Conservation (phyloP, 2,329 filamentous ascomycete genomes). For the Phoma sp. region DNA sequence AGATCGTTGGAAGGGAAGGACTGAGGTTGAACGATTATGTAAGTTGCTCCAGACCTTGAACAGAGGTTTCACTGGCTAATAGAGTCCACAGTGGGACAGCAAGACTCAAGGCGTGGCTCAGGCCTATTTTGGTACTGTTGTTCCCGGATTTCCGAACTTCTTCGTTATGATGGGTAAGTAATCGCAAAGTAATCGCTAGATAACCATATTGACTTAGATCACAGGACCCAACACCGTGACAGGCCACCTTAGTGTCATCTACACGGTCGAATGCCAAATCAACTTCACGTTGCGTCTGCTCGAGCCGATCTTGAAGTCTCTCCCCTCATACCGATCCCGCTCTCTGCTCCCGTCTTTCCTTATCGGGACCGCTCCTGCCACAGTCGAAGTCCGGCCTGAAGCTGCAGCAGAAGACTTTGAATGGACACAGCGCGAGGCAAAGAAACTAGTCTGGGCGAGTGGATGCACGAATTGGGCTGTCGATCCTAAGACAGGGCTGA, state of each 20-base stretch:
- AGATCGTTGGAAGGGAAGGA: slow-evolving; percentile 54
- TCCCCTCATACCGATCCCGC: slow-evolving; percentile 34
- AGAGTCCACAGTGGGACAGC: slow-evolving; percentile 45
- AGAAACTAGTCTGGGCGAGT: slow-evolving; percentile 55
- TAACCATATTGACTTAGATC: no score
- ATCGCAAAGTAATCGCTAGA: no score
- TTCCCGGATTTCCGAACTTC: slow-evolving; percentile 44
- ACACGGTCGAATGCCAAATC: slow-evolving; percentile 59
- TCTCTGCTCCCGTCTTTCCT: slow-evolving; percentile 33
- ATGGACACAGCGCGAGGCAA: slow-evolving; percentile 52
- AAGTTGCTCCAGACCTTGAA: slow-evolving; percentile 5
- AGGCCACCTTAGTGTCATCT: slow-evolving; percentile 59
- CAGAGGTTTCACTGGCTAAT: background rate
- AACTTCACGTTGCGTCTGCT: slow-evolving; percentile 55
- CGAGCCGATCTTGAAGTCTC: slow-evolving; percentile 47
- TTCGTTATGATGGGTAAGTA: slow-evolving; percentile 28
- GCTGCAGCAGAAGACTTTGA: slow-evolving; percentile 46
- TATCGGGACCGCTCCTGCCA: slow-evolving; percentile 21
- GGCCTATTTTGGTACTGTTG: slow-evolving; percentile 59
- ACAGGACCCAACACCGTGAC: slow-evolving; percentile 50
- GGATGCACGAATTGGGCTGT: slow-evolving; percentile 62
- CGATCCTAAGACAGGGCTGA: slow-evolving; percentile 54
- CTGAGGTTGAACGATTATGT: slow-evolving; percentile 48
- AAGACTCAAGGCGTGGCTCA: slow-evolving; percentile 44
- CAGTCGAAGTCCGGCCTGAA: slow-evolving; percentile 47